These are phyloP conservation scores for Xanthoconium purpureum DNA, from an alignment of 768 basidiomycete genomes.

Conservation along the genomic window DNA sequence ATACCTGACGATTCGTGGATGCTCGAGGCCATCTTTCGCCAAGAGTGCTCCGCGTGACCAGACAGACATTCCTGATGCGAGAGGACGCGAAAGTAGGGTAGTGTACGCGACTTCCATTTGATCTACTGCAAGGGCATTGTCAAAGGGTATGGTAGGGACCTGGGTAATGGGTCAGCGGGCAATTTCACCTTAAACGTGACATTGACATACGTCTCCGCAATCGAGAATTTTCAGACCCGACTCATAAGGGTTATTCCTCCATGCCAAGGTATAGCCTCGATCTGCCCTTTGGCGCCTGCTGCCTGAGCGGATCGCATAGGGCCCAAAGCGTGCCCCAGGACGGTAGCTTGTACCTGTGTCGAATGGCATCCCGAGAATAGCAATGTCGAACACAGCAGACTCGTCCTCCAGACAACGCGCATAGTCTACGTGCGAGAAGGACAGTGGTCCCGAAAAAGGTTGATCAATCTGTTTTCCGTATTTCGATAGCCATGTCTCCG, in stretches of 20 bases:
- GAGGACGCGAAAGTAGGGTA: slow-evolving; percentile 62
- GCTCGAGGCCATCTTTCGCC: slow-evolving; percentile 57
- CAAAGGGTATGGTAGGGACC: slow-evolving; percentile 78
- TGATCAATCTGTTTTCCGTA: slow-evolving; percentile 76
- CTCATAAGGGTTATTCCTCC: slow-evolving; percentile 65
- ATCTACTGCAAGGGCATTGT: slow-evolving; percentile 78
- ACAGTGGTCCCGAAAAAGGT: slow-evolving; percentile 72
- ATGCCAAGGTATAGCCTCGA: slow-evolving; percentile 67
- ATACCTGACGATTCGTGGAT: slow-evolving; percentile 72
- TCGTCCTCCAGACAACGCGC: slow-evolving; percentile 23
- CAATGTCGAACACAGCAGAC: slow-evolving; percentile 47
- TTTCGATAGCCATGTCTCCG: slow-evolving; percentile 60
- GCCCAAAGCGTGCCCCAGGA: slow-evolving; percentile 82
- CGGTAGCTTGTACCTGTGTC: slow-evolving; percentile 60
- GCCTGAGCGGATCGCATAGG: slow-evolving; percentile 79
- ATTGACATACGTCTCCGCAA: slow-evolving; percentile 68
- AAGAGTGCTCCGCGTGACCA: slow-evolving; percentile 32
- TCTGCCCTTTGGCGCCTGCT: slow-evolving; percentile 62
- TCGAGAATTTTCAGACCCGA: slow-evolving; percentile 63
- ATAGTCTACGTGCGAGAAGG: slow-evolving; percentile 83
- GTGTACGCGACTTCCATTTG: slow-evolving; percentile 87
- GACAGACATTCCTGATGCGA: slow-evolving; percentile 27
- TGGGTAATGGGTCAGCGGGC: slow-evolving; percentile 22
- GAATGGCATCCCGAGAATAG: slow-evolving; percentile 77
- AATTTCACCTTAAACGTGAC: too few relatives aligned